A percentile compares a stretch with the other conserved stretches of the same genome.
phyloP scores from a whole-genome alignment of 768 basidiomycete genomes.

The Leucosporidium creatinivorum region DNA sequence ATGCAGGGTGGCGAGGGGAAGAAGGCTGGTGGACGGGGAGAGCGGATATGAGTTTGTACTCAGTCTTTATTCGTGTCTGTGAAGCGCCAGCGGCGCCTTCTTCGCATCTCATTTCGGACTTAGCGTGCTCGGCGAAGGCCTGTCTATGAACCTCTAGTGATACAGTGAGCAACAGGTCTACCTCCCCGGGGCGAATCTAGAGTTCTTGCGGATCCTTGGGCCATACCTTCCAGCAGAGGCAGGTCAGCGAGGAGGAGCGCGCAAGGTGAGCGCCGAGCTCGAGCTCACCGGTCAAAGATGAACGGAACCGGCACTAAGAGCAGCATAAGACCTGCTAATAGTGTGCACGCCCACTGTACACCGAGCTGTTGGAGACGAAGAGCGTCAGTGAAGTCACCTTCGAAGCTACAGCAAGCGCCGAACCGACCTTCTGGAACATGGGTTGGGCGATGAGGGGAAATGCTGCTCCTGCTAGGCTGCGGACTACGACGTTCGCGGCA shows the following conservation, averaged over 20 bases:
- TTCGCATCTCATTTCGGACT: neutral
- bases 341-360: constrained; percentile 4
- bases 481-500: neutral
- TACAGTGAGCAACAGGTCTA: neutral
- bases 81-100: neutral
- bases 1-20: constrained; percentile 7
- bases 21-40: neutral
- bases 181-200: neutral
- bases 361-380: constrained; percentile 4
- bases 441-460: constrained; percentile 19
- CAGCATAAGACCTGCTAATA: constrained; percentile 17
- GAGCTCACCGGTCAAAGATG: constrained; percentile 9
- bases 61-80: neutral
- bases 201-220: neutral
- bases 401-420: no score
- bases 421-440: constrained; percentile 7
- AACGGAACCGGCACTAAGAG: constrained; percentile 17
- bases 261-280: neutral
- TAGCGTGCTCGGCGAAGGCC: neutral
- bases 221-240: neutral
- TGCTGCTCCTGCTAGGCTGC: constrained; percentile 7
- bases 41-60: neutral
- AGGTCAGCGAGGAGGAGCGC: neutral
- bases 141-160: neutral
- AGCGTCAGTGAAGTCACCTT: no score